Evolutionary conservation across 2,329 filamentous ascomycete genomes (phyloP).

Genomic region (Stagonosporopsis chrysanthemi): DNA sequence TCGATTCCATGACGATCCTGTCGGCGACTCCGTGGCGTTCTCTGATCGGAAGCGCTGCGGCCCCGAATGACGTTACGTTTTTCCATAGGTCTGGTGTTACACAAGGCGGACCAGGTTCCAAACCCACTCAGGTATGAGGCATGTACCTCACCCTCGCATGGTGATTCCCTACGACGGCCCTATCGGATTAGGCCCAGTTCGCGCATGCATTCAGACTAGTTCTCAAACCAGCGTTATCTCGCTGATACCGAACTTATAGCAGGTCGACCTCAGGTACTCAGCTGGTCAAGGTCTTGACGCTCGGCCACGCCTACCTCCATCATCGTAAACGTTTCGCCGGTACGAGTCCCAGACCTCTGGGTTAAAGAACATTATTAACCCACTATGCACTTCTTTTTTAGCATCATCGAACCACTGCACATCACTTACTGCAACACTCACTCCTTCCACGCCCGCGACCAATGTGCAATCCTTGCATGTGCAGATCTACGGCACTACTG

Average conservation of each 20-base stretch:
- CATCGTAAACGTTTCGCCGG: constrained; percentile 19
- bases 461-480: constrained; percentile 12
- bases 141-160: constrained; percentile 13
- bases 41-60: background rate
- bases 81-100: constrained; percentile 5
- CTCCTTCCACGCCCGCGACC: constrained; percentile 7
- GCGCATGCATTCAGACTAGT: constrained; percentile 15
- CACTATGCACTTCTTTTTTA: constrained; percentile 22
- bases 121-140: constrained; percentile 13
- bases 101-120: constrained; percentile 13
- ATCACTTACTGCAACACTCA: constrained; percentile 8
- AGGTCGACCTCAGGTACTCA: constrained; percentile 11
- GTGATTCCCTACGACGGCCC: constrained; percentile 4
- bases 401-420: constrained; percentile 15
- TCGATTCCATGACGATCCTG: constrained; percentile 5
- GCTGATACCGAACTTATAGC: constrained; percentile 20
- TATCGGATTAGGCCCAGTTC: constrained; percentile 8
- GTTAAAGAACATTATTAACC: constrained; percentile 27
- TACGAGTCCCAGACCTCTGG: constrained; percentile 14
- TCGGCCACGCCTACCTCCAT: constrained; percentile 25
- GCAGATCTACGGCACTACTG: constrained; percentile 9
- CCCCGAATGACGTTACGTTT: constrained; percentile 16
- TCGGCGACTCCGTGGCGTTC: constrained; percentile 14
- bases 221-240: constrained; percentile 15
- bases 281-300: constrained; percentile 25